Base-by-base conservation (phyloP, 2,329 filamentous ascomycete species). In the Ampelomyces quisqualis region DNA sequence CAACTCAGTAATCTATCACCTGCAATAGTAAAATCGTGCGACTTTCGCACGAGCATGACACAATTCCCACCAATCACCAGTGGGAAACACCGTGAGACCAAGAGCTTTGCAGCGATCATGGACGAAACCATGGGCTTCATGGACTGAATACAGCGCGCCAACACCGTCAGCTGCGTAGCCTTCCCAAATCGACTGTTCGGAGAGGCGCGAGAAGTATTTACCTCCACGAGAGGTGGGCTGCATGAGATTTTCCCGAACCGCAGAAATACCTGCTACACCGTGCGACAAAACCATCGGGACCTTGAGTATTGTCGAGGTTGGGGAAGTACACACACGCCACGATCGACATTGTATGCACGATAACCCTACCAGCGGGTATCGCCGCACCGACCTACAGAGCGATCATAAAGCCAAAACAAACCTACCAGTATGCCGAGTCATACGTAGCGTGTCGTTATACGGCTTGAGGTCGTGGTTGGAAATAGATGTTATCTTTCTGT, bases 21-120 rank as follows among this genome's bases (percentile, higher is more conserved):
- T 20, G 75, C 76, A 2, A 67, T 84, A 5, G 47, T 55, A 11
- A 69, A 73, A 39, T 73, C 74, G 3, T 78, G 81, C 55, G 57
- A 56, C 0, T 67, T 67, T 24, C 51, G 57, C 3, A 15, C 34
- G 1, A 60, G 57, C 26, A 65, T 65, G 62, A 41, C 61, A 0
- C 57, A 62, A 32, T 67, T 65, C 22, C 64, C 64, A 14, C 64
- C 64, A 7, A 38, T 61, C 6, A 67, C 64, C 2, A 65, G 63
- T 35, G 63, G 64, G 2, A 58, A 62, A 34, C 61, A 66, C 35
- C 55, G 63, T 4, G 62, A 66, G 40, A 65, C 60, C 17, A 65
- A 65, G 45, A 64, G 55, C 29, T 65, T 66, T 26, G 62, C 55
- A 4, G 58, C 55, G 0, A 59, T 67, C 11, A 66, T 67, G 64